A percentile compares a stretch with the other conserved stretches of the same genome.
phyloP scores from a whole-genome alignment of 208 protist species.

The Leptomonas pyrrhocoris region DNA sequence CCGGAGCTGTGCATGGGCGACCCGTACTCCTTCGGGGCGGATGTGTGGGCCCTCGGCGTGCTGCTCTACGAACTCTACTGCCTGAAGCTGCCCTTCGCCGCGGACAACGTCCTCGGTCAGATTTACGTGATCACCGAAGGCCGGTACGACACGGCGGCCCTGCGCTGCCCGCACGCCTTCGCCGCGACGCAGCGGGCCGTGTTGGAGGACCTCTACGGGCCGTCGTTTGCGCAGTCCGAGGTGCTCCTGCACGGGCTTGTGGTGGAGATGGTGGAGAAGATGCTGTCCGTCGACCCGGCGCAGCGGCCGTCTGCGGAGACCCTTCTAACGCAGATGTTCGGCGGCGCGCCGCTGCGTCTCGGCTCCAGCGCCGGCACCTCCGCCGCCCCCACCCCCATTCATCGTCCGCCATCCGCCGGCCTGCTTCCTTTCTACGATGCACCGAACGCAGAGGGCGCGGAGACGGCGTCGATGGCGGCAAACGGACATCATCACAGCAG shows the following conservation, averaged over 20 bases:
- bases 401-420: conserved; percentile 9
- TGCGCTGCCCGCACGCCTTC: conserved; percentile 58
- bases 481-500: background rate
- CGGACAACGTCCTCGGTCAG: conserved; percentile 84
- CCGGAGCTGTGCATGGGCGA: conserved; percentile 90
- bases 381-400: conserved; percentile 10
- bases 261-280: conserved; percentile 61
- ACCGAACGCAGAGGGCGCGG: background rate
- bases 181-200: conserved; percentile 29
- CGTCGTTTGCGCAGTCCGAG: conserved; percentile 52
- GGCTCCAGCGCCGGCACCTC: conserved; percentile 17
- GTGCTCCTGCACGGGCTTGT: conserved; percentile 63
- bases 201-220: conserved; percentile 53
- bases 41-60: conserved; percentile 89
- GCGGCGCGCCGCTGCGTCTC: conserved; percentile 18
- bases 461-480: background rate
- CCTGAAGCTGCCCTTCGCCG: conserved; percentile 77
- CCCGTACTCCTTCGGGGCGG: conserved; percentile 80
- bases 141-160: conserved; percentile 56
- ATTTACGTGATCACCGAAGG: conserved; percentile 89
- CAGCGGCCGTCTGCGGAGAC: conserved; percentile 57
- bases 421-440: background rate
- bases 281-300: conserved; percentile 59
- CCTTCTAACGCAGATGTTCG: conserved; percentile 64
- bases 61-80: conserved; percentile 89